phyloP scores from a whole-genome alignment of 192 early-diverging fungal species.

The Jimgerdemannia lactiflua region DNA sequence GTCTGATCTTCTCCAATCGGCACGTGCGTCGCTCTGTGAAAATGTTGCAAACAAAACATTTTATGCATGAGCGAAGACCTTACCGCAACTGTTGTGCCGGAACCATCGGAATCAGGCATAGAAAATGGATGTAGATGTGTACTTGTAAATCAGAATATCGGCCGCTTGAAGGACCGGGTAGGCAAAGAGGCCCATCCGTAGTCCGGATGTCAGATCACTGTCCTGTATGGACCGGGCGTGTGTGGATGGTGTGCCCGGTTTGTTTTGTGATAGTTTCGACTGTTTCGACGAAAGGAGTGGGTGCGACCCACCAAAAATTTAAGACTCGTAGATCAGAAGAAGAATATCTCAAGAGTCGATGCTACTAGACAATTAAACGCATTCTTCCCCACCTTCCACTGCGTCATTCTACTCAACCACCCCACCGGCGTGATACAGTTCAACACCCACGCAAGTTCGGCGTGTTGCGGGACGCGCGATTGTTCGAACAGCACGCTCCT shows the following conservation, averaged over 20 bases:
- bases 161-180: slow-evolving; percentile 94
- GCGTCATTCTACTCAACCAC: slow-evolving; percentile 93
- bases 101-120: background rate
- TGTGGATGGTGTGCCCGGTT: slow-evolving; percentile 12
- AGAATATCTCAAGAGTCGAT: background rate
- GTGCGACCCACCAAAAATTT: slow-evolving; percentile 26
- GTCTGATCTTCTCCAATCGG: slow-evolving; percentile 94
- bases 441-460: slow-evolving; percentile 84
- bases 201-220: slow-evolving; percentile 34
- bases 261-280: slow-evolving; percentile 32
- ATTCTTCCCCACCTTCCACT: slow-evolving; percentile 73
- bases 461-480: slow-evolving; percentile 71
- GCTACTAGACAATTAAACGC: background rate
- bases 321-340: background rate
- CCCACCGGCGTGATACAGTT: slow-evolving; percentile 84
- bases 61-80: background rate
- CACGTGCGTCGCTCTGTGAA: slow-evolving; percentile 66
- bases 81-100: background rate
- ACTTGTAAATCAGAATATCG: slow-evolving; percentile 87
- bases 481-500: slow-evolving; percentile 81
- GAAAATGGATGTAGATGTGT: slow-evolving; percentile 7
- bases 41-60: background rate
- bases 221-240: slow-evolving; percentile 43
- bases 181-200: slow-evolving; percentile 78
- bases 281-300: slow-evolving; percentile 4